Evolutionary conservation across 176 grass and related monocot species (phyloP).

Genomic region (Poa annua): DNA sequence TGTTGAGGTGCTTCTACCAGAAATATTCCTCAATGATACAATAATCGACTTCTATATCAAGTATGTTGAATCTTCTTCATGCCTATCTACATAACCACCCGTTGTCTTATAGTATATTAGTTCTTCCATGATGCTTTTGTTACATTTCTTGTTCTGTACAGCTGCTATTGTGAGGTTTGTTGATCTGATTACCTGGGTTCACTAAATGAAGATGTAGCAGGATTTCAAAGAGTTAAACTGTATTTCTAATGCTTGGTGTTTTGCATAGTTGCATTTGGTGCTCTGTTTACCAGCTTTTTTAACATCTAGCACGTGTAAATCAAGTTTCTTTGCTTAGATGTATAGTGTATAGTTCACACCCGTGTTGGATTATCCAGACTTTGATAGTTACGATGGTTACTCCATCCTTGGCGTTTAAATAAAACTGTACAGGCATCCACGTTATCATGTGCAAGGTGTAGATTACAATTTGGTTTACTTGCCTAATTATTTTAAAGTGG

Average conservation of each 20-base stretch:
- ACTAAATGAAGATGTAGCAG: not conserved
- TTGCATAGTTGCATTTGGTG: not conserved
- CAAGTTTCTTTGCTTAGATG: not conserved
- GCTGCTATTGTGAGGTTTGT: constrained; percentile 23
- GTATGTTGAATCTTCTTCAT: constrained; percentile 52
- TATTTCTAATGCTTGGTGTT: not conserved
- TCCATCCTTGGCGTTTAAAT: not conserved
- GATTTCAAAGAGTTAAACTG: not conserved
- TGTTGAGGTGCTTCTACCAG: constrained; percentile 79
- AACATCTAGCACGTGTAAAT: not conserved
- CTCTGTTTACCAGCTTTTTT: not conserved
- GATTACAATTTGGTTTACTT: constrained; percentile 7
- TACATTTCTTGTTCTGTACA: constrained; percentile 24
- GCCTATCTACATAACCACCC: not conserved
- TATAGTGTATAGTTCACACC: not conserved
- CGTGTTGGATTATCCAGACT: not conserved
- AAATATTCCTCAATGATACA: constrained; percentile 97
- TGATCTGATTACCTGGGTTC: constrained; percentile 12
- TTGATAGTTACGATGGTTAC: not conserved
- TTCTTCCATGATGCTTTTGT: constrained; percentile 13
- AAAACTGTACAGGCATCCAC: not conserved
- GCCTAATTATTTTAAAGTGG: constrained; percentile 2
- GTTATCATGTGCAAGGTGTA: not conserved
- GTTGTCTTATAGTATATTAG: constrained; percentile 23
- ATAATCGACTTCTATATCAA: constrained; percentile 99